Conservation (phyloP, 352 stramenopile genomes). For the Phytophthora citrophthora region DNA sequence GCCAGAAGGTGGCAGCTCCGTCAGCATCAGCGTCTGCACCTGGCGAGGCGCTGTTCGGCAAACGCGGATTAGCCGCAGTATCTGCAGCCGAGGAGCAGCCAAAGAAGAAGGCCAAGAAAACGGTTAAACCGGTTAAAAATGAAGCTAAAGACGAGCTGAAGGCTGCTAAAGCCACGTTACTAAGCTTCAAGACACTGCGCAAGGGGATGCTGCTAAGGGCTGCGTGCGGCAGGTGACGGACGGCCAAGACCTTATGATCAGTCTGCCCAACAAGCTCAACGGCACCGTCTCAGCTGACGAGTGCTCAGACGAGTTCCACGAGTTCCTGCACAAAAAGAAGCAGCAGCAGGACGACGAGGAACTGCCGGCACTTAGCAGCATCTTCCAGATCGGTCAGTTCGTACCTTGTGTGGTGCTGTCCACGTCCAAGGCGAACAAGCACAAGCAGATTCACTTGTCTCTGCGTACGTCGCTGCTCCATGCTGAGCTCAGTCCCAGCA, state of each 20-base stretch:
- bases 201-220: slow-evolving; percentile 78
- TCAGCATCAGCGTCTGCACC: slow-evolving; percentile 24
- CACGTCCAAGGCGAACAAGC: slow-evolving; percentile 73
- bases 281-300: slow-evolving; percentile 87
- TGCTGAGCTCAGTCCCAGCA: slow-evolving; percentile 64
- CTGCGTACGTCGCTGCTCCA: slow-evolving; percentile 89
- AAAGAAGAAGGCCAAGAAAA: slow-evolving; percentile 38
- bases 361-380: slow-evolving; percentile 50
- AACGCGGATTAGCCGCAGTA: slow-evolving; percentile 60
- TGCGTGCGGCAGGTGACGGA: slow-evolving; percentile 91
- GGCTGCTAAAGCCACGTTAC: slow-evolving; percentile 37
- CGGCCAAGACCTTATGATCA: slow-evolving; percentile 82
- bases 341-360: slow-evolving; percentile 34
- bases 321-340: slow-evolving; percentile 27
- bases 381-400: slow-evolving; percentile 86
- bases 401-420: slow-evolving; percentile 83
- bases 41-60: slow-evolving; percentile 72
- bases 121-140: slow-evolving; percentile 6
- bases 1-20: slow-evolving; percentile 46
- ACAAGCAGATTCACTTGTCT: slow-evolving; percentile 92
- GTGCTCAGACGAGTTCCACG: slow-evolving; percentile 83
- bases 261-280: slow-evolving; percentile 94
- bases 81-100: slow-evolving; percentile 29
- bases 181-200: slow-evolving; percentile 78
- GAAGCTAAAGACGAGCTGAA: slow-evolving; percentile 38